These are phyloP conservation scores for Onygenales sp. DNA, from an alignment of 2,329 filamentous ascomycete genomes.

Conservation along the genomic window DNA sequence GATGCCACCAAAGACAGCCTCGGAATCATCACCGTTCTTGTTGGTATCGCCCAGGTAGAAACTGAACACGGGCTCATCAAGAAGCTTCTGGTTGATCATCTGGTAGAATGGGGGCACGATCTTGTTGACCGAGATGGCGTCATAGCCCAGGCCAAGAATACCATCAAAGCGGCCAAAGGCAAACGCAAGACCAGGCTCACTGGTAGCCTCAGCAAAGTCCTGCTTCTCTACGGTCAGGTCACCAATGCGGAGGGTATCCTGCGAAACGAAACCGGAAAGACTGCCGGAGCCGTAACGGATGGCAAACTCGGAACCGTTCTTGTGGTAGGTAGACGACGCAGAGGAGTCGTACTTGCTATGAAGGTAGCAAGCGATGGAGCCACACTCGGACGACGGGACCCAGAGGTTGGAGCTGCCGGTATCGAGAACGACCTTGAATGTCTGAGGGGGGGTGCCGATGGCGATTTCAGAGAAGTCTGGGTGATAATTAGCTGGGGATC, in stretches of 20 bases:
- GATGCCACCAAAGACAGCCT: slow-evolving; percentile 81
- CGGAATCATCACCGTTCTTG: slow-evolving; percentile 64
- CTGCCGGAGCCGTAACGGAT: slow-evolving; percentile 94
- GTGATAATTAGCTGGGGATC: background rate
- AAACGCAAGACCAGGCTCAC: slow-evolving; percentile 91
- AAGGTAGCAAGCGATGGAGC: slow-evolving; percentile 95
- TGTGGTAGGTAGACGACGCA: slow-evolving; percentile 80
- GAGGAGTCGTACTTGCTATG: slow-evolving; percentile 94
- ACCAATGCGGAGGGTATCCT: slow-evolving; percentile 78
- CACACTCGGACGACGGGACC: slow-evolving; percentile 85
- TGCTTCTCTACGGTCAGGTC: slow-evolving; percentile 82
- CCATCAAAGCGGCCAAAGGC: slow-evolving; percentile 97
- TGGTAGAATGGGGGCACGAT: slow-evolving; percentile 95
- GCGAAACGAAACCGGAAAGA: slow-evolving; percentile 85
- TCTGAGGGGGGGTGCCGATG: slow-evolving; percentile 83
- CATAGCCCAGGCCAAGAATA: slow-evolving; percentile 87
- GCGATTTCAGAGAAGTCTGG: slow-evolving; percentile 94
- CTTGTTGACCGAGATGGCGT: slow-evolving; percentile 92
- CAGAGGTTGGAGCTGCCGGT: slow-evolving; percentile 98
- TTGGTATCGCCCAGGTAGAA: slow-evolving; percentile 83
- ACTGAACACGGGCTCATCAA: slow-evolving; percentile 89
- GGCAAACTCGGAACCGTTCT: slow-evolving; percentile 85
- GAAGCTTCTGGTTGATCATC: slow-evolving; percentile 78
- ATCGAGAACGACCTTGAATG: slow-evolving; percentile 97
- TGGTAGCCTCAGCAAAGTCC: slow-evolving; percentile 92